Conservation (phyloP, 805 yeast species). For the Zygosaccharomyces siamensis region DNA sequence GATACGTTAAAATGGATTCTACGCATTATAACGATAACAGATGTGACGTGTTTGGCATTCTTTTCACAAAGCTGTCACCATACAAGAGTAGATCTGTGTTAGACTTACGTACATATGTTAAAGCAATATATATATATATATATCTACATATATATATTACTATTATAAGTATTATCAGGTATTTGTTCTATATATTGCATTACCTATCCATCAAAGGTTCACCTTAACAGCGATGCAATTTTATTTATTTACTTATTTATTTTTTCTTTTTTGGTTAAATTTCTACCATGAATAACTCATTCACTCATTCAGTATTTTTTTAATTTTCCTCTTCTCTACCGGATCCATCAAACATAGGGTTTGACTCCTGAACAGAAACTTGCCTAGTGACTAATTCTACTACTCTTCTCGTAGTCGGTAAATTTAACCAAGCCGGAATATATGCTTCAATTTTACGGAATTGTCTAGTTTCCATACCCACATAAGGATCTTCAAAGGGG, state of each 20-base stretch:
- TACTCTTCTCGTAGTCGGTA: constrained; percentile 83
- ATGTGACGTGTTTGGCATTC: background rate
- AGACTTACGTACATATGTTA: background rate
- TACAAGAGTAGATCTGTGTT: background rate
- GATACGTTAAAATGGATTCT: background rate
- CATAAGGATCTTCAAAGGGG: constrained; percentile 78
- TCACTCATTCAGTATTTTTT: background rate
- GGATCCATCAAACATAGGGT: constrained; percentile 9
- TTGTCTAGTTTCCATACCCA: constrained; percentile 67
- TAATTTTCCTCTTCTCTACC: constrained; percentile 5
- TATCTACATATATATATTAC: background rate
- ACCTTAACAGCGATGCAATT: constrained; percentile 1
- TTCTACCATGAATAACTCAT: background rate
- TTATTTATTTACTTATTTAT: background rate
- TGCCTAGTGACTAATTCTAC: constrained; percentile 83
- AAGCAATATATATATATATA: background rate
- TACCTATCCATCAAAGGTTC: background rate
- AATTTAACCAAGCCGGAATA: constrained; percentile 89
- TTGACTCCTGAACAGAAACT: constrained; percentile 61
- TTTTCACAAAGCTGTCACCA: background rate
- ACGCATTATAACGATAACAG: background rate
- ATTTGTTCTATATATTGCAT: background rate
- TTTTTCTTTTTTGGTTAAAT: background rate
- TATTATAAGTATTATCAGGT: background rate
- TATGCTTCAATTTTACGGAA: constrained; percentile 82